These are phyloP conservation scores for Cryptosporidium meleagridis DNA, from an alignment of 169 alveolate genomes.

Conservation along the genomic window DNA sequence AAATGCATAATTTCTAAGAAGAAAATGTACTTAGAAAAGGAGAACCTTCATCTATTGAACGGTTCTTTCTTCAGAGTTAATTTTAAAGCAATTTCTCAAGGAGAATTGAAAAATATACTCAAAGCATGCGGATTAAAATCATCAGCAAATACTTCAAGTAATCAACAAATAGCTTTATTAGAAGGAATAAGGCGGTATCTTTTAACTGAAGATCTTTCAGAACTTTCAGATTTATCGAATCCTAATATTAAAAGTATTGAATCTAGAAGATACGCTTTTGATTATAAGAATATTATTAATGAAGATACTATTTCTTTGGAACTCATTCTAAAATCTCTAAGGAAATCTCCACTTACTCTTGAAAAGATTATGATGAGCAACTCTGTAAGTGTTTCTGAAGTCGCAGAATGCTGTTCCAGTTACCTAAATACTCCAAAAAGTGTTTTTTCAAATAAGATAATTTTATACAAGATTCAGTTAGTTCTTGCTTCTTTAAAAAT, in stretches of 20 bases:
- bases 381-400: background rate
- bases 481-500: constrained; percentile 5
- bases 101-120: constrained; percentile 11
- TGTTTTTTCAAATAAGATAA: background rate
- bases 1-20: background rate
- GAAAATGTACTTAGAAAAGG: constrained; percentile 44
- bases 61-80: constrained; percentile 64
- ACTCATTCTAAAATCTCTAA: constrained; percentile 9
- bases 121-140: constrained; percentile 66
- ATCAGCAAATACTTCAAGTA: constrained; percentile 14
- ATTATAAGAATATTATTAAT: constrained; percentile 11
- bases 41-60: constrained; percentile 25
- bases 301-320: constrained; percentile 25
- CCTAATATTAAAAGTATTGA: background rate
- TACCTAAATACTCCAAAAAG: constrained; percentile 38
- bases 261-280: background rate
- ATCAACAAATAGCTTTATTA: constrained; percentile 23
- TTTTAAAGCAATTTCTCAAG: constrained; percentile 17
- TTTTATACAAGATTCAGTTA: constrained; percentile 8
- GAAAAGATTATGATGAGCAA: constrained; percentile 49
- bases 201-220: constrained; percentile 31
- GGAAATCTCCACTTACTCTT: constrained; percentile 5
- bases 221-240: background rate
- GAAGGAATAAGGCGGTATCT: constrained; percentile 43
- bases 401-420: constrained; percentile 39